A percentile compares a stretch with the other conserved stretches of the same genome.
Evolutionary conservation across 805 yeast species (phyloP).

Genomic region (Blastobotrys mokoenaii): DNA sequence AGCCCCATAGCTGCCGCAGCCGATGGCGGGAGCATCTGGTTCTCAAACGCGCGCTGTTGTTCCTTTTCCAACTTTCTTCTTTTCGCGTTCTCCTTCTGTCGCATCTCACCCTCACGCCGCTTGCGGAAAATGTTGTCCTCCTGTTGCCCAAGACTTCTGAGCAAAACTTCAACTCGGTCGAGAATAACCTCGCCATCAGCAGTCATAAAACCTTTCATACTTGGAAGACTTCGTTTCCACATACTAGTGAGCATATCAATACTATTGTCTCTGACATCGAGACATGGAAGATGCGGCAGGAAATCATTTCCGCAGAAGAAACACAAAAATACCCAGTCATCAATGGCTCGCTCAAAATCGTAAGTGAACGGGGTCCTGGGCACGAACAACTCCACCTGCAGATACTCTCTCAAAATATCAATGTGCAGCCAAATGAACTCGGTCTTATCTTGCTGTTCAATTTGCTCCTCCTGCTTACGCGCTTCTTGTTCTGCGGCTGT

Average conservation of each 20-base stretch:
- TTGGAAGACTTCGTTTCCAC: constrained; percentile 72
- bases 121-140: constrained; percentile 73
- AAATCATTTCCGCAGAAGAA: constrained; percentile 98
- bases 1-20: constrained; percentile 26
- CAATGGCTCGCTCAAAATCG: constrained; percentile 91
- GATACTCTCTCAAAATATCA: constrained; percentile 77
- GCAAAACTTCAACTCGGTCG: constrained; percentile 63
- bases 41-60: constrained; percentile 8
- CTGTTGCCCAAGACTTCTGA: constrained; percentile 55
- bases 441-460: constrained; percentile 39
- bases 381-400: constrained; percentile 69
- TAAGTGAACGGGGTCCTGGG: constrained; percentile 64
- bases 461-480: constrained; percentile 29
- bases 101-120: constrained; percentile 58
- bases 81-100: constrained; percentile 57
- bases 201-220: constrained; percentile 69
- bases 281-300: constrained; percentile 88
- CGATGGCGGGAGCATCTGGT: constrained; percentile 1
- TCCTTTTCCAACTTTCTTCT: constrained; percentile 41
- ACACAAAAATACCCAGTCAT: constrained; percentile 98
- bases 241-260: constrained; percentile 71
- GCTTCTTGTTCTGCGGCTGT: constrained; percentile 48
- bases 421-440: constrained; percentile 95
- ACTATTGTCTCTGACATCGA: constrained; percentile 92
- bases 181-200: constrained; percentile 80